These are phyloP conservation scores for Lathyrus aphaca DNA, from an alignment of 306 rosid species.

Conservation along the genomic window DNA sequence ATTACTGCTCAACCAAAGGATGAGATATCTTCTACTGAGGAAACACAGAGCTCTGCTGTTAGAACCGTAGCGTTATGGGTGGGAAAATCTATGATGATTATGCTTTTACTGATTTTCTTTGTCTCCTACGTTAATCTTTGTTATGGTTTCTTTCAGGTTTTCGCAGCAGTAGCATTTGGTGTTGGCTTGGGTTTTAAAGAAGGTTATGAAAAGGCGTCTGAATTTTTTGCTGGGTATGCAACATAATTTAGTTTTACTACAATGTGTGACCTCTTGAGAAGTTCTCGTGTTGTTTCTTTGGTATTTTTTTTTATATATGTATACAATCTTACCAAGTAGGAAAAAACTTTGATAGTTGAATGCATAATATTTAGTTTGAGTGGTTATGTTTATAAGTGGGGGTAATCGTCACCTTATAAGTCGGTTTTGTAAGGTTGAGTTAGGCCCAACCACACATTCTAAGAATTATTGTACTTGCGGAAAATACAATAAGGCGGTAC, in stretches of 20 bases:
- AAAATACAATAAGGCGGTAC: too few relatives aligned
- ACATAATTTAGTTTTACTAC: constrained; percentile 21
- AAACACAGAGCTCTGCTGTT: constrained; percentile 57
- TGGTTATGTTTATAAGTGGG: too few relatives aligned
- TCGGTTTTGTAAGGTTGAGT: too few relatives aligned
- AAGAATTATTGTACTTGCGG: background rate
- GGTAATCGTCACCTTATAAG: too few relatives aligned
- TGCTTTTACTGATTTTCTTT: constrained; percentile 33
- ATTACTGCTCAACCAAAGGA: constrained; percentile 45
- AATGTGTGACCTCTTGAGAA: background rate
- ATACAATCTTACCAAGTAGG: background rate
- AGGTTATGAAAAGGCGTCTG: constrained; percentile 75
- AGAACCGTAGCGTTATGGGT: constrained; percentile 85
- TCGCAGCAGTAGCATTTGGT: constrained; percentile 83
- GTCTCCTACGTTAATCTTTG: background rate
- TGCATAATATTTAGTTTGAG: constrained; percentile 35
- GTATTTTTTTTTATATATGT: background rate
- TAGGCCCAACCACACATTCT: too few relatives aligned
- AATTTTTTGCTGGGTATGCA: constrained; percentile 90
- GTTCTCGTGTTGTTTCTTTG: background rate
- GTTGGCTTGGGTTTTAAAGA: constrained; percentile 77
- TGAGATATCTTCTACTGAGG: constrained; percentile 41
- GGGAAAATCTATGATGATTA: constrained; percentile 42
- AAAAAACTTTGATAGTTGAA: constrained; percentile 12
- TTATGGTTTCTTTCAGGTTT: constrained; percentile 53